phyloP scores from a whole-genome alignment of 257 asterid species.

The Linaria vulgaris region DNA sequence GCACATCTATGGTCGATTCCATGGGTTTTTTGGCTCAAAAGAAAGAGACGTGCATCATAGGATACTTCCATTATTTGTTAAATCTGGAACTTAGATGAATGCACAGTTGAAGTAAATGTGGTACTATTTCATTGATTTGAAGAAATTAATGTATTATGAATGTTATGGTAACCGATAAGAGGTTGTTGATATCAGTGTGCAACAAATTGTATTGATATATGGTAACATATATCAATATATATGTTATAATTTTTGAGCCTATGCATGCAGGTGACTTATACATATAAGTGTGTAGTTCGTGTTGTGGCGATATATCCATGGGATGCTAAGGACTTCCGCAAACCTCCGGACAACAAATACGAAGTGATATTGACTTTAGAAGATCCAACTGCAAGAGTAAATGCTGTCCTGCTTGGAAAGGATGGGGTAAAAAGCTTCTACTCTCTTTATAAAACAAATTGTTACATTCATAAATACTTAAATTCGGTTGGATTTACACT shows the following conservation, averaged over 20 bases:
- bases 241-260: conserved; percentile 17
- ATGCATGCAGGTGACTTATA: conserved; percentile 53
- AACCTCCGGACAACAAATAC: too few species aligned
- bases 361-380: too few species aligned
- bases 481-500: too few species aligned
- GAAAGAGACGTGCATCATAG: neutral
- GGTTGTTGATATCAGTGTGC: neutral
- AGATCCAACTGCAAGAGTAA: too few species aligned
- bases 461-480: too few species aligned
- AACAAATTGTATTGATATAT: conserved; percentile 13
- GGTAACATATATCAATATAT: neutral
- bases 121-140: neutral
- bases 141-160: neutral
- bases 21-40: neutral
- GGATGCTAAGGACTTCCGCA: conserved; percentile 46
- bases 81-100: neutral
- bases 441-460: too few species aligned
- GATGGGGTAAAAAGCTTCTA: too few species aligned
- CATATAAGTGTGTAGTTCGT: conserved; percentile 72
- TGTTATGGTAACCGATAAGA: too few species aligned
- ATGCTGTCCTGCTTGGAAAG: too few species aligned
- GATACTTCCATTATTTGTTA: neutral
- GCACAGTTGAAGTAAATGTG: neutral
- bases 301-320: conserved; percentile 68
- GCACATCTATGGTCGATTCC: neutral